Conservation (phyloP, 2,329 filamentous ascomycete species). For the Arthrobotrys pseudoclavata region DNA sequence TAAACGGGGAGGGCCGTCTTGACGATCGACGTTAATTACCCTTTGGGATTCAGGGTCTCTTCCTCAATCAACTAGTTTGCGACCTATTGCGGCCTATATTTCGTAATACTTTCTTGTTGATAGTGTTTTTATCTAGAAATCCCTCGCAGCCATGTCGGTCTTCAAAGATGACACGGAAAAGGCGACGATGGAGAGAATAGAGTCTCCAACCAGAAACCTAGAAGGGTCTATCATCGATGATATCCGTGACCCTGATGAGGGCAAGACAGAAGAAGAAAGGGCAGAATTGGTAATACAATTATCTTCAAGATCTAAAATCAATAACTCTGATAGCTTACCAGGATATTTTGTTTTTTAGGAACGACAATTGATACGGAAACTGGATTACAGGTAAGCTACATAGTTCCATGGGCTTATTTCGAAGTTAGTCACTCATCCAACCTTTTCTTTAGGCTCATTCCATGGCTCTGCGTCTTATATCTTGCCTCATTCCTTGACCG, state of each 20-base stretch:
- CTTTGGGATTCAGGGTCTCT: constrained; percentile 17
- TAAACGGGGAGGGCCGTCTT: constrained; percentile 29
- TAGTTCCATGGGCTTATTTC: constrained; percentile 54
- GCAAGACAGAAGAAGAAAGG: constrained; percentile 75
- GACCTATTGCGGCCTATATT: background rate
- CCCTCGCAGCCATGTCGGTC: background rate
- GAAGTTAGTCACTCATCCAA: constrained; percentile 13
- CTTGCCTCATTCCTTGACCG: constrained; percentile 79
- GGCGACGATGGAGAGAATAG: constrained; percentile 39
- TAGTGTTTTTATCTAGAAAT: background rate
- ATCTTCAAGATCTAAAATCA: background rate
- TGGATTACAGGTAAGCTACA: constrained; percentile 75
- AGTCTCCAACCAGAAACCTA: constrained; percentile 34
- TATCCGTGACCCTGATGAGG: constrained; percentile 73
- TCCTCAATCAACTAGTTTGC: constrained; percentile 15
- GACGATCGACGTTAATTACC: constrained; percentile 31
- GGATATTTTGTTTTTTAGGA: constrained; percentile 69
- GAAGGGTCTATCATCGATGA: constrained; percentile 37
- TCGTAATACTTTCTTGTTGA: constrained; percentile 7
- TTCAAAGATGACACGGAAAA: constrained; percentile 46
- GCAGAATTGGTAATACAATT: constrained; percentile 72
- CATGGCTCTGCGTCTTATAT: constrained; percentile 76
- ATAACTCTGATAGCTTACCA: constrained; percentile 7
- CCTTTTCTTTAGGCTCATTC: constrained; percentile 44
- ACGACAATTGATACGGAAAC: constrained; percentile 73